These are phyloP conservation scores for Hemisphaericaspora subhashii DNA, from an alignment of 1,139 yeast species.

Conservation along the genomic window DNA sequence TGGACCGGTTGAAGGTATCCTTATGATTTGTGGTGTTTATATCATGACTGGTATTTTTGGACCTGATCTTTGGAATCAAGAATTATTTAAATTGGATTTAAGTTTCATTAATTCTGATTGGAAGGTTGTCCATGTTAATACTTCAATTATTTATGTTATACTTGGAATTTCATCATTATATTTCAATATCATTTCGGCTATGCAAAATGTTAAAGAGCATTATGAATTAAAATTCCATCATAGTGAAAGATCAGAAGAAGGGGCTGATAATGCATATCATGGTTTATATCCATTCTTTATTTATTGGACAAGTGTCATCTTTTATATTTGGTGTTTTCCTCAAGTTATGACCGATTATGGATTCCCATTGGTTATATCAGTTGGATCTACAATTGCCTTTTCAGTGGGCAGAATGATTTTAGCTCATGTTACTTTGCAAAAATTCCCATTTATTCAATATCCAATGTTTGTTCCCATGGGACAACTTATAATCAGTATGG, in stretches of 20 bases:
- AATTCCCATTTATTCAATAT: conserved; percentile 70
- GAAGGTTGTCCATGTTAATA: conserved; percentile 24
- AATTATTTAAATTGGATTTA: conserved; percentile 34
- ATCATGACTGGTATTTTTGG: conserved; percentile 68
- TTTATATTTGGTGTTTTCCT: conserved; percentile 48
- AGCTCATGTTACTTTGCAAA: conserved; percentile 80
- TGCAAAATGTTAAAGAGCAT: conserved; percentile 62
- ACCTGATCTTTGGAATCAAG: conserved; percentile 62
- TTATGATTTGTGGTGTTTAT: conserved; percentile 59
- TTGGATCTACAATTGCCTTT: conserved; percentile 79
- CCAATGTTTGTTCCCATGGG: conserved; percentile 67
- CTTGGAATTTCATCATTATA: conserved; percentile 58
- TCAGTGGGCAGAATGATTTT: conserved; percentile 86
- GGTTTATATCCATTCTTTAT: conserved; percentile 72
- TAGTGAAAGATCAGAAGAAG: conserved; percentile 22
- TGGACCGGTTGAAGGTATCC: conserved; percentile 94
- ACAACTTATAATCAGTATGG: conserved; percentile 49
- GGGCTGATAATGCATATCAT: conserved; percentile 47
- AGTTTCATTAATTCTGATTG: conserved; percentile 27
- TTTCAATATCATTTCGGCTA: conserved; percentile 73
- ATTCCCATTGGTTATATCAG: conserved; percentile 63
- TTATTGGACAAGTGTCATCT: conserved; percentile 58
- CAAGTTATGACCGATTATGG: conserved; percentile 49
- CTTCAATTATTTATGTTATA: conserved; percentile 45
- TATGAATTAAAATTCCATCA: conserved; percentile 32